Percentiles rank a stretch among this genome's conserved stretches.
phyloP scores from a whole-genome alignment of 305 asterid genomes.

The Nicotiana rustica region DNA sequence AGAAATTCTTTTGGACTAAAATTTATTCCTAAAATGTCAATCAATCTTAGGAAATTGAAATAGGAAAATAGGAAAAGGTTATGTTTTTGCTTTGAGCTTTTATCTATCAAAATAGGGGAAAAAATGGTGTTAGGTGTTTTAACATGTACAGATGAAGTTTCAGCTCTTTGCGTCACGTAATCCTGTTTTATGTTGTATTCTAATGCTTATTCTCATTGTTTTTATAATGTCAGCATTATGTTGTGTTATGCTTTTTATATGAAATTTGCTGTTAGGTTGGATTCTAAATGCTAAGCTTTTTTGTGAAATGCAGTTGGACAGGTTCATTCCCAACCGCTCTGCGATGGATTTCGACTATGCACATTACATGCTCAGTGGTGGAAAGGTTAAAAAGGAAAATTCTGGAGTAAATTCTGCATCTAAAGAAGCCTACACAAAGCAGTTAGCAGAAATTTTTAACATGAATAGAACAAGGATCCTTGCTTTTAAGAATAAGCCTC shows the following conservation, averaged over 20 bases:
- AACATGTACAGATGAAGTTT: not conserved
- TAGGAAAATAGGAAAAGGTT: not conserved
- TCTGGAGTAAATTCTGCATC: slow-evolving; percentile 45
- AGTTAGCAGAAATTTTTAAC: slow-evolving; percentile 55
- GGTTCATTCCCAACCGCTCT: slow-evolving; percentile 69
- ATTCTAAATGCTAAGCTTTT: not conserved
- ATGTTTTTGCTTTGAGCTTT: not conserved
- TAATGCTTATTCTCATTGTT: slow-evolving; percentile 7
- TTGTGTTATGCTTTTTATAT: not conserved
- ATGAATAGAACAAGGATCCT: slow-evolving; percentile 60
- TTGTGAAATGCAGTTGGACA: slow-evolving; percentile 55
- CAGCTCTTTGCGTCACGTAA: not conserved
- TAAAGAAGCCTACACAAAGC: slow-evolving; percentile 54
- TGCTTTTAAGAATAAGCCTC: slow-evolving; percentile 59
- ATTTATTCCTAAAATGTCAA: not conserved
- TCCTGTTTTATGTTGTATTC: not conserved
- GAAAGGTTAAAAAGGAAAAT: slow-evolving; percentile 42
- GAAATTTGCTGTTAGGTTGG: not conserved
- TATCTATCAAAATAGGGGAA: not conserved
- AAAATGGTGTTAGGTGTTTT: not conserved
- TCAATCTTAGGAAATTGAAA: not conserved
- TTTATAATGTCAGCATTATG: not conserved
- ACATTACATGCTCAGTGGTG: slow-evolving; percentile 56
- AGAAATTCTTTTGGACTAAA: not conserved
- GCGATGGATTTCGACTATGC: slow-evolving; percentile 67